Conservation (phyloP, 2,329 filamentous ascomycete genomes). For the Tolypocladium amazonense region DNA sequence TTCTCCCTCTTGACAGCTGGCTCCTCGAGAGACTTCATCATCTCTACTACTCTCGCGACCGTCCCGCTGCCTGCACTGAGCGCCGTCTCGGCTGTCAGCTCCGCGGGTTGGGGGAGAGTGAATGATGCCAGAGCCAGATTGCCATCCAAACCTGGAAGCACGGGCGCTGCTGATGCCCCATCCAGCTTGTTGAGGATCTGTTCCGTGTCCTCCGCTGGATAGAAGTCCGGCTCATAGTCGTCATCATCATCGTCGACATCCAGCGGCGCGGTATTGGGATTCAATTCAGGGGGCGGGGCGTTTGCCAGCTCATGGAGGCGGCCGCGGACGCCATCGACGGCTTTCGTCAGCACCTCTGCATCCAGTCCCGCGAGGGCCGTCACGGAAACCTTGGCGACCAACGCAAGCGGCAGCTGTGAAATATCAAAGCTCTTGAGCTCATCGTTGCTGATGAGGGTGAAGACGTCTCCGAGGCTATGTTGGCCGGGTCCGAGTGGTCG, state of each 20-base stretch:
- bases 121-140: constrained; percentile 66
- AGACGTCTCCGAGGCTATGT: constrained; percentile 72
- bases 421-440: constrained; percentile 75
- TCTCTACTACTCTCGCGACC: constrained; percentile 66
- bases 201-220: constrained; percentile 64
- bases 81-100: constrained; percentile 60
- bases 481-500: constrained; percentile 65
- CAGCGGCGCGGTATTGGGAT: constrained; percentile 48
- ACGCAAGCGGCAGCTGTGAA: constrained; percentile 60
- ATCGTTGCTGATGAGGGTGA: constrained; percentile 66
- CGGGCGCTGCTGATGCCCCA: constrained; percentile 45
- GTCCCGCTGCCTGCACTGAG: constrained; percentile 65
- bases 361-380: constrained; percentile 67
- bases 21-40: constrained; percentile 65
- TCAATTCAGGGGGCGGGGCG: constrained; percentile 34
- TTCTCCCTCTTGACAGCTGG: constrained; percentile 49
- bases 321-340: constrained; percentile 53
- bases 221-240: constrained; percentile 85
- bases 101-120: constrained; percentile 65
- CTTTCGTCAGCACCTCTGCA: constrained; percentile 55
- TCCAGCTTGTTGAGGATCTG: constrained; percentile 72
- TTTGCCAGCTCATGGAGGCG: constrained; percentile 36
- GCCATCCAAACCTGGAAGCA: constrained; percentile 18
- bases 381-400: constrained; percentile 74
- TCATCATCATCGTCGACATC: constrained; percentile 70